Base-by-base conservation (phyloP, 768 basidiomycete genomes). In the Lepiota venenata region DNA sequence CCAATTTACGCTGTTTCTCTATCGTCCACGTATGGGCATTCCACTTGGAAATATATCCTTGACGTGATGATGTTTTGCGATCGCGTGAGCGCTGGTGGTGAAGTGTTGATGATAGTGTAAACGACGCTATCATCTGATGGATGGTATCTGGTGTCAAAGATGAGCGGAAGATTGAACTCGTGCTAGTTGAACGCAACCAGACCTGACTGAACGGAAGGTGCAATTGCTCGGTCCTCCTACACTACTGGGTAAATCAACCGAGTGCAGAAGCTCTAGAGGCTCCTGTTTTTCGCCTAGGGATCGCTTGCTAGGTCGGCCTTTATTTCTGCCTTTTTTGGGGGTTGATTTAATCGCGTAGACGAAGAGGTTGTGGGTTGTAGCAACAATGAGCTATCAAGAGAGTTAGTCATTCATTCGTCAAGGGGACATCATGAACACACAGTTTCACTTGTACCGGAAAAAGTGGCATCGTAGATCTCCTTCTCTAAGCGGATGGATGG, bases 381-480 rank as follows among this genome's bases (percentile, higher is more conserved):
- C 80, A 18, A 91, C 64, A 40, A 89, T 75, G 20, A 92, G 67
- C 90, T 92, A 21, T 27, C 53, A n/a, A 25, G 27, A 7, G 36
- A 58, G 2, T 54, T 44, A 36, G 49, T 41, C 21, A 15, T 25
- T 48, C 22, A 39, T 36, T 18, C 12, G 21, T 27, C 38, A 12
- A 43, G 32, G n/a, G 12, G 11, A 57, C 55, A 27, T 25, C 32
- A 32, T 32, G 9, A 15, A 67, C 76, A 55, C 63, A 91, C 91
- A 18, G 77, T 81, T 10, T 78, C 76, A 4, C 75, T 70, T 22
- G 46, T 42, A 10, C 27, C 42, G 38, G 87, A 87, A 74, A 97
- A 90, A 6, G 91, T 79, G 15, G 82, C 84, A 62, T 96, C 94
- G 56, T 92, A 96, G 42, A 98, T 84, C 67, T 97, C 93, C 43